Base-by-base conservation (phyloP, 83 land plant species). In the Picea abies region DNA sequence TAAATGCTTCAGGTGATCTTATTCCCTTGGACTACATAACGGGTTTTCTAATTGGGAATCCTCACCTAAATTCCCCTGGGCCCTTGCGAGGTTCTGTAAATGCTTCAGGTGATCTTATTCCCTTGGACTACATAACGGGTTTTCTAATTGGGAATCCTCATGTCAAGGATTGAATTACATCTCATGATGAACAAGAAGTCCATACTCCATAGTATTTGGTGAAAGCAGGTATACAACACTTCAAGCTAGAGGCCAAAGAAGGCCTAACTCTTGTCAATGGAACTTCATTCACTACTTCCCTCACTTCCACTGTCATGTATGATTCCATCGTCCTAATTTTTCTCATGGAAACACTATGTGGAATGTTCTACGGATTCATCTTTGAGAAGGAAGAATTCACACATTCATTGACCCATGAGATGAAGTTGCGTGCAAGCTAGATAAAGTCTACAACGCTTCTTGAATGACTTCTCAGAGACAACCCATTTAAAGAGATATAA, bases 21-120 rank as follows among this genome's bases (percentile, higher is more conserved):
- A 83, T 92, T 65, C 94, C 94, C 0, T 86, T 92, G 0, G 86
- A 92, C 73, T 92, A 92, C 87, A 90, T 92, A 26, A 92, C 91
- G 4, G 94, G 92, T 19, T 37, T 92, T 1, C 89, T 90, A 26
- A 92, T 93, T 19, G 92, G 91, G n/a, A 71, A 91, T 3, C 91
- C 88, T n/a, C 32, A 6, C 94, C 94, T 0, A 82, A 82, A 67
- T 75, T 1, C 35, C 29, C 29, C 29, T 29, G 29, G 90, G 29
- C 91, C 92, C 1, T 91, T 92, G 64, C 87, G 92, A 0, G 94
- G 94, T 68, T 88, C 94, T 8, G 85, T 90, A 81, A 88, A 84
- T 29, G 90, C 92, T 60, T 90, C 92, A 32, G 92, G 90, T 0
- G 90, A 90, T 62, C 90, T 90, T 7, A 83, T 92, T 65, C 94